Percentiles rank a stretch among this genome's conserved stretches.
phyloP scores from a whole-genome alignment of 2,329 filamentous ascomycete genomes.

The Colletotrichum sp. region DNA sequence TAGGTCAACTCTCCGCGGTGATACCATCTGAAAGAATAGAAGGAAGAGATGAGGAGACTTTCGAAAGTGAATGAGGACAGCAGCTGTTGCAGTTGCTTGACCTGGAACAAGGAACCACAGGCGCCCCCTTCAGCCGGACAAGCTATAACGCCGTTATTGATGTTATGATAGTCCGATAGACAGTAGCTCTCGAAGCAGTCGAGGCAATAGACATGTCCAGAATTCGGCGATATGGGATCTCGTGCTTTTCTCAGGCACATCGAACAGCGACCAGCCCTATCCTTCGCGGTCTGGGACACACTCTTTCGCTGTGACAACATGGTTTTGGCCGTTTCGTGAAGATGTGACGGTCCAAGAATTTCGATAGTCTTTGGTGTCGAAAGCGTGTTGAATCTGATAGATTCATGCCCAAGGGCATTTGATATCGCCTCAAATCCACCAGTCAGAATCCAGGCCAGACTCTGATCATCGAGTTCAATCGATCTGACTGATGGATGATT shows the following conservation, averaged over 20 bases:
- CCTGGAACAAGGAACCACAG: background rate
- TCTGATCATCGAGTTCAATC: background rate
- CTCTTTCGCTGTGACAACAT: slow-evolving; percentile 8
- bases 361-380: slow-evolving; percentile 36
- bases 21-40: background rate
- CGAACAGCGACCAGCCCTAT: slow-evolving; percentile 27
- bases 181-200: slow-evolving; percentile 44
- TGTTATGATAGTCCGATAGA: background rate
- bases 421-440: slow-evolving; percentile 35
- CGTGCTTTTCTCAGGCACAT: slow-evolving; percentile 42
- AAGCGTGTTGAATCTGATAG: slow-evolving; percentile 34
- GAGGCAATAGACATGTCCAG: slow-evolving; percentile 45
- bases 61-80: background rate
- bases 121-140: background rate
- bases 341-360: slow-evolving; percentile 26
- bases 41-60: background rate
- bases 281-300: background rate
- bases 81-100: background rate
- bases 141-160: too few relatives aligned
- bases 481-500: background rate
- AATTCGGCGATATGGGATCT: slow-evolving; percentile 36
- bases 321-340: slow-evolving; percentile 22
- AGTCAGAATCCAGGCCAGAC: slow-evolving; percentile 32
- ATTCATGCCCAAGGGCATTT: slow-evolving; percentile 28
- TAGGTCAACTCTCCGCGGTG: background rate